These are phyloP conservation scores for Condylostoma magnum DNA, from an alignment of 169 alveolate genomes.

Conservation along the genomic window DNA sequence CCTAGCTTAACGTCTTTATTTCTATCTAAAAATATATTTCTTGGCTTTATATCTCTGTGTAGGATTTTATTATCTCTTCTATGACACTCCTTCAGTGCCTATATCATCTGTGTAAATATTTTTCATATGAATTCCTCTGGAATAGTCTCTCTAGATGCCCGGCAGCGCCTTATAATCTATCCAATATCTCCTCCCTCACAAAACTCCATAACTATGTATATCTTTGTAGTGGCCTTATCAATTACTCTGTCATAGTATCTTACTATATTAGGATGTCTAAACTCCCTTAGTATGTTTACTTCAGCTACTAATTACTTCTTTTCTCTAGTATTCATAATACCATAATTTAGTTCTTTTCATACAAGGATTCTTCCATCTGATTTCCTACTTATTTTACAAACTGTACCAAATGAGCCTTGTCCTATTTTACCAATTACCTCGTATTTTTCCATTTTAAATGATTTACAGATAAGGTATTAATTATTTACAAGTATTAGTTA, in stretches of 20 bases:
- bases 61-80: constrained; percentile 87
- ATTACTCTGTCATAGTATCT: constrained; percentile 93
- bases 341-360: constrained; percentile 95
- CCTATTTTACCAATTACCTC: constrained; percentile 74
- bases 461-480: no score
- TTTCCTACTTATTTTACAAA: constrained; percentile 74
- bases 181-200: constrained; percentile 97
- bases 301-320: constrained; percentile 95
- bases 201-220: constrained; percentile 94
- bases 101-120: constrained; percentile 89
- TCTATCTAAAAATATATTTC: constrained; percentile 90
- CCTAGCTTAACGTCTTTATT: constrained; percentile 89
- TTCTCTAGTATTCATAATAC: constrained; percentile 93
- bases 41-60: constrained; percentile 96
- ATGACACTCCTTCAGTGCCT: constrained; percentile 94
- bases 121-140: constrained; percentile 94
- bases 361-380: constrained; percentile 82
- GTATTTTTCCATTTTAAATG: constrained; percentile 64
- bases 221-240: constrained; percentile 87
- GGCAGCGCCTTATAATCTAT: constrained; percentile 85
- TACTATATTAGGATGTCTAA: constrained; percentile 94
- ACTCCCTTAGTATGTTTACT: constrained; percentile 94
- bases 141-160: constrained; percentile 83
- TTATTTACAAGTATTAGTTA: no score
- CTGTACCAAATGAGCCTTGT: constrained; percentile 86